phyloP scores from a whole-genome alignment of 1,284 basidiomycete species.

The Microbotryum intermedium region DNA sequence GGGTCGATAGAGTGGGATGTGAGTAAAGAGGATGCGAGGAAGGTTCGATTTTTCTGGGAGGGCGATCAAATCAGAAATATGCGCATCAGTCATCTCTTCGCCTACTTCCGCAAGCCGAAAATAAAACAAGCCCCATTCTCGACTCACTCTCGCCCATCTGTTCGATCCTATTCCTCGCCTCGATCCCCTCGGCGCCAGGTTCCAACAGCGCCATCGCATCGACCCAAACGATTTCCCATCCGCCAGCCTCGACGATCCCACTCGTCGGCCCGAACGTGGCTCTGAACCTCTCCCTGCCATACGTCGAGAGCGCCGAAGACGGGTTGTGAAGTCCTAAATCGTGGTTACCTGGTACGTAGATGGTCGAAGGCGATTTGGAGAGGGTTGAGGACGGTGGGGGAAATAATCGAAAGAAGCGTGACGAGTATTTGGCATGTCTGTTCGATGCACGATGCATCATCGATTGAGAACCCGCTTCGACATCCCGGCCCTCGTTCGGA shows the following conservation, averaged over 20 bases:
- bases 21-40: conserved; percentile 62
- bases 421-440: conserved; percentile 30
- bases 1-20: conserved; percentile 70
- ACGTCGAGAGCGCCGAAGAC: conserved; percentile 33
- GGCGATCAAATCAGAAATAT: neutral
- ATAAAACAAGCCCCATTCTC: neutral
- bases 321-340: conserved; percentile 55
- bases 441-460: neutral
- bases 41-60: neutral
- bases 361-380: conserved; percentile 43
- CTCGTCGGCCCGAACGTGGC: conserved; percentile 54
- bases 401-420: conserved; percentile 2
- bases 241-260: conserved; percentile 65
- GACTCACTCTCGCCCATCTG: conserved; percentile 11
- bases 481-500: no score
- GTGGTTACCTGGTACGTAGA: conserved; percentile 76
- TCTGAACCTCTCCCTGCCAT: conserved; percentile 55
- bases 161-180: conserved; percentile 20
- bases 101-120: neutral
- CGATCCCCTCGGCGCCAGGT: conserved; percentile 12
- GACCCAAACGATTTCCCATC: conserved; percentile 39
- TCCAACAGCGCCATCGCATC: conserved; percentile 35
- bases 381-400: conserved; percentile 48
- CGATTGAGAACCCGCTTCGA: no score
- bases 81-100: neutral